phyloP scores from a whole-genome alignment of 23 red algal species.

The Rhodosorus marinus region DNA sequence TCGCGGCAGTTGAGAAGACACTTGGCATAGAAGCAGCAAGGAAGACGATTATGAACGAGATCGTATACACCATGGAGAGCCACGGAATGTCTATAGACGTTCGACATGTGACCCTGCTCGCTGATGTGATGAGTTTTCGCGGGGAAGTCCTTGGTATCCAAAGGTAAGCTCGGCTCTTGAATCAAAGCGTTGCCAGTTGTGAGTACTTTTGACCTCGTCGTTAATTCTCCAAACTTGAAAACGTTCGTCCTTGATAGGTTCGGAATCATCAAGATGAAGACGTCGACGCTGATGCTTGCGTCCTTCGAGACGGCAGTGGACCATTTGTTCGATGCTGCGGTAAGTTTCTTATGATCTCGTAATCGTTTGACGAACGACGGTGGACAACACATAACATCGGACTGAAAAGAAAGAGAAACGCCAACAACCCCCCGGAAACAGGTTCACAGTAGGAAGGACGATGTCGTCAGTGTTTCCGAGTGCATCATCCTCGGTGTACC shows the following conservation, averaged over 20 bases:
- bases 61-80: constrained; percentile 54
- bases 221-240: too few relatives aligned
- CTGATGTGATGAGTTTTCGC: constrained; percentile 83
- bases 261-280: constrained; percentile 87
- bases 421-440: too few relatives aligned
- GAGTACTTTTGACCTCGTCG: constrained; percentile 1
- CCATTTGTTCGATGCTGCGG: constrained; percentile 96
- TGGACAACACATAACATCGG: too few relatives aligned
- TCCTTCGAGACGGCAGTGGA: constrained; percentile 98
- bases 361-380: too few relatives aligned
- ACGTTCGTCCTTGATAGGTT: too few relatives aligned
- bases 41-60: constrained; percentile 54
- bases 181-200: background rate
- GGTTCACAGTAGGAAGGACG: constrained; percentile 56
- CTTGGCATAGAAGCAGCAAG: constrained; percentile 90
- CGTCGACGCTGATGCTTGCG: constrained; percentile 87
- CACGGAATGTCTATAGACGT: constrained; percentile 75
- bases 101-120: constrained; percentile 78
- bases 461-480: constrained; percentile 70
- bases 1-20: constrained; percentile 64
- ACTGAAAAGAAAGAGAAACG: too few relatives aligned
- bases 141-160: constrained; percentile 60
- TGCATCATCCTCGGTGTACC: constrained; percentile 92
- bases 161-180: too few relatives aligned
- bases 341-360: too few relatives aligned